These are phyloP conservation scores for Trichoderma atrobrunneum DNA, from an alignment of 2,329 filamentous ascomycete species.

Conservation along the genomic window DNA sequence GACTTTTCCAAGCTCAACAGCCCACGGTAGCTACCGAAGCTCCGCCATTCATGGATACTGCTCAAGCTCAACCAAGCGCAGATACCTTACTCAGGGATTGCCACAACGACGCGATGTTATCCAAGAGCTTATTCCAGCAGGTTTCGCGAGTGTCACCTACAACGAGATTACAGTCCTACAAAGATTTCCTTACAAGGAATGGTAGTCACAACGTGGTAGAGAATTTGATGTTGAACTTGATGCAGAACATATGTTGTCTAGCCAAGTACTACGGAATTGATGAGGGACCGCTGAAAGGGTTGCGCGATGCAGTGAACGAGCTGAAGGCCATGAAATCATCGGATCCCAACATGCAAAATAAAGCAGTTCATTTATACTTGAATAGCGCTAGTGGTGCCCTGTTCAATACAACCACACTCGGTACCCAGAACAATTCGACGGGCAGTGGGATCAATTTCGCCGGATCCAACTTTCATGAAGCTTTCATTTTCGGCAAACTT, in stretches of 20 bases:
- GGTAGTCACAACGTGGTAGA: not conserved
- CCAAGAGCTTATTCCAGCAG: not conserved
- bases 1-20: too few species aligned
- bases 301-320: not conserved
- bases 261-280: not conserved
- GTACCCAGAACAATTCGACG: not conserved
- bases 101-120: not conserved
- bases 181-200: not conserved
- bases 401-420: not conserved
- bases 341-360: not conserved
- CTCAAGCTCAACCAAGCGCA: too few species aligned
- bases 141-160: not conserved
- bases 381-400: not conserved
- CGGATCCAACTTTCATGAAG: not conserved
- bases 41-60: too few species aligned
- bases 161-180: not conserved
- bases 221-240: not conserved
- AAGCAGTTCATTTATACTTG: not conserved
- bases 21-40: too few species aligned
- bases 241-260: not conserved
- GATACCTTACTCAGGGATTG: not conserved
- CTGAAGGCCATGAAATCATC: not conserved
- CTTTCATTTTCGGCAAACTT: not conserved
- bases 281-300: not conserved
- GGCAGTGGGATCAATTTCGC: not conserved